phyloP scores from a whole-genome alignment of 2,329 filamentous ascomycete species.

The Incumbomyces delicatus region DNA sequence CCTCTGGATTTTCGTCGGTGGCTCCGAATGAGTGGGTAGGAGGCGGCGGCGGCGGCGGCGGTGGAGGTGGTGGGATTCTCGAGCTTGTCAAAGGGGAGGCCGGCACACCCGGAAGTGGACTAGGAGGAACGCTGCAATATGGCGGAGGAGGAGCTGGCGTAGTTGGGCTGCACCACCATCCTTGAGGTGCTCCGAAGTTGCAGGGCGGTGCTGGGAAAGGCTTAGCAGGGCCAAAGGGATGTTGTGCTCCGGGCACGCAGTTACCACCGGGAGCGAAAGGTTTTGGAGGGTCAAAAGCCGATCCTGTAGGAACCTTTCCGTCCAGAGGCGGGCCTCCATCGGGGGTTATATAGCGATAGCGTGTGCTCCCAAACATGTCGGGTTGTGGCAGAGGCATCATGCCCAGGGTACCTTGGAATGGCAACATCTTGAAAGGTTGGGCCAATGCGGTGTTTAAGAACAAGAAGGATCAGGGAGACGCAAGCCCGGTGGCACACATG shows the following conservation, averaged over 20 bases:
- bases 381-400: not conserved
- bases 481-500: no score
- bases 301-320: constrained; percentile 22
- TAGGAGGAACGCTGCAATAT: constrained; percentile 7
- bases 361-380: constrained; percentile 15
- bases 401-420: not conserved
- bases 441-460: not conserved
- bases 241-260: constrained; percentile 2
- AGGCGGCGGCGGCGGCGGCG: constrained; percentile 9
- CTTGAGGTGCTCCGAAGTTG: not conserved
- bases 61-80: constrained; percentile 1
- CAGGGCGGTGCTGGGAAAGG: not conserved
- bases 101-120: constrained; percentile 9
- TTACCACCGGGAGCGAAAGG: not conserved
- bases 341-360: constrained; percentile 22
- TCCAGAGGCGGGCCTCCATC: constrained; percentile 25
- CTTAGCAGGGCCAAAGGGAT: constrained; percentile 1
- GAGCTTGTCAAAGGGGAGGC: not conserved
- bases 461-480: no score
- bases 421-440: constrained; percentile 1
- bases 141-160: constrained; percentile 1
- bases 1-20: constrained; percentile 11
- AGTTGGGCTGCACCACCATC: not conserved
- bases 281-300: constrained; percentile 1
- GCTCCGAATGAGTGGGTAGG: constrained; percentile 10